Evolutionary conservation across 768 basidiomycete species (phyloP).

Genomic region (Gyrodon lividus): DNA sequence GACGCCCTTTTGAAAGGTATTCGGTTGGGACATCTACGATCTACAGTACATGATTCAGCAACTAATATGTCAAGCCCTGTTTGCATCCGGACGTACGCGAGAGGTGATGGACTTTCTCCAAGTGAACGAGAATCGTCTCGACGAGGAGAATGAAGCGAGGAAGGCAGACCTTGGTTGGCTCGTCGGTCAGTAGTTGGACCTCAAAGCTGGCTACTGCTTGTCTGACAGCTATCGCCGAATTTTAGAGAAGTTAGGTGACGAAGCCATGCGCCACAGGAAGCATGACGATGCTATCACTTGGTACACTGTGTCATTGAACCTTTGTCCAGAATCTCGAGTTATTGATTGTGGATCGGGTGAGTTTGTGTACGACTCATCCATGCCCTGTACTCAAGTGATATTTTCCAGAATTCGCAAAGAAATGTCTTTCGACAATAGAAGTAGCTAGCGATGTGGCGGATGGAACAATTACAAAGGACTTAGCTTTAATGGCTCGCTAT

Average conservation of each 20-base stretch:
- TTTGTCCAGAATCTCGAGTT: neutral
- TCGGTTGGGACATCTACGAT: constrained; percentile 7
- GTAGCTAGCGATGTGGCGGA: neutral
- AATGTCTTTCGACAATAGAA: neutral
- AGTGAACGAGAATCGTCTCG: neutral
- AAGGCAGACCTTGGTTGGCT: constrained; percentile 8
- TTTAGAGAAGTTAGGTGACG: constrained; percentile 16
- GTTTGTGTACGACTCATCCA: neutral
- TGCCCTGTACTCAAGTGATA: neutral
- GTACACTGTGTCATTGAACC: constrained; percentile 1
- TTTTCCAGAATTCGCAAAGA: neutral
- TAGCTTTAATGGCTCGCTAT: neutral
- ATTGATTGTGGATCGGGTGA: constrained; percentile 5
- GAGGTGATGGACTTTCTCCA: constrained; percentile 1
- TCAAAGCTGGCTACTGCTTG: neutral
- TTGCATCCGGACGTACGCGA: neutral
- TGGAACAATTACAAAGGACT: neutral
- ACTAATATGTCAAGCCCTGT: constrained; percentile 6
- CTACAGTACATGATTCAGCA: constrained; percentile 4
- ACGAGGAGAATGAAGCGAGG: constrained; percentile 6
- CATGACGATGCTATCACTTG: neutral
- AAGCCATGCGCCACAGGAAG: neutral
- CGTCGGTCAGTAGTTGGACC: constrained; percentile 6
- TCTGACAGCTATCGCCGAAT: neutral
- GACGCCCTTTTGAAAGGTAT: constrained; percentile 8